Base-by-base conservation (phyloP, 148 eudicot species). In the Talinum fruticosum region DNA sequence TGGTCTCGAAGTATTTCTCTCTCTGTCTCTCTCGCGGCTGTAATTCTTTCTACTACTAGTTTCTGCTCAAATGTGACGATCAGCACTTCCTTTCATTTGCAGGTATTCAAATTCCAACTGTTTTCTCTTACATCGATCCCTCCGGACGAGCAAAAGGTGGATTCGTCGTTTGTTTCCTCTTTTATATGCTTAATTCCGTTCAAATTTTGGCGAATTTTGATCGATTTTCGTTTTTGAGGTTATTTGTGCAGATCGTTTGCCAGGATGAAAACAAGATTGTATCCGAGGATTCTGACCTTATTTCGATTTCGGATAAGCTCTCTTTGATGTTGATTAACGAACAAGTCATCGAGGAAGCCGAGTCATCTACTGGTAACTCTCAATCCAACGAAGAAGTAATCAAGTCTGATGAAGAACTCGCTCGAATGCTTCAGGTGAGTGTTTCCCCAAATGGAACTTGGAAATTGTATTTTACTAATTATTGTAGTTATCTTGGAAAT, bases 101-200 rank as follows among this genome's bases (percentile, higher is more conserved):
- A 94, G 98, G 97, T 94, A 29, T 86, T 96, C 79, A 85, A 88
- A 79, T 93, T 88, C 84, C 99, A 96, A 84, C 82, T 96, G n/a
- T 96, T 88, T 83, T 96, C 99, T n/a, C 88, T 96, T 79, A 93
- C 97, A 26, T 90, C 94, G 24, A 80, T 96, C 32, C 94, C 90
- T 45, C 99, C 99, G 6, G 99, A 96, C 66, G 87, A 93, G 14
- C 99, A 96, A 65, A 90, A 90, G 89, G 99, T 92, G 2, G 2
- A 26, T 28, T 33, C 66, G 5, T 28, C 33, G 6, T 26, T 6
- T 1, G 1, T 24, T 6, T 53, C 30, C 19, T 26, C 3, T 3
- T 57, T 36, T 71, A 32, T 33, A 23, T n/a, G 47, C 28, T 28
- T 41, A 3, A 29, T 72, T 72, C 61, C 33, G 14, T 28, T 47